phyloP scores from a whole-genome alignment of 2,329 filamentous ascomycete genomes.

The Fusarium nelsonii region DNA sequence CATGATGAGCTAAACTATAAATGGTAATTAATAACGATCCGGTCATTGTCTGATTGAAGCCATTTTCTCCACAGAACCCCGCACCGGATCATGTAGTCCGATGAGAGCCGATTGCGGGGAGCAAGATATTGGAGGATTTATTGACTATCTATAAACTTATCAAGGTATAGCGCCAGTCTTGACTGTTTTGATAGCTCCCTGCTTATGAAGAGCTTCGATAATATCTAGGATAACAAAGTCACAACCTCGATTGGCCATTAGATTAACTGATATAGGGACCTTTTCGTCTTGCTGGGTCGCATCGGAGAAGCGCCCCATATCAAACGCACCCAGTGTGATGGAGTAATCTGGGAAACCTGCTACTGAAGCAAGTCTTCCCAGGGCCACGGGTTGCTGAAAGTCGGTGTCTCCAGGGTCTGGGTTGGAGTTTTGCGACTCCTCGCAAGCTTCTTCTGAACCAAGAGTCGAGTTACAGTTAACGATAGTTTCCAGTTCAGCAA shows the following conservation, averaged over 20 bases:
- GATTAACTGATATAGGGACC: neutral
- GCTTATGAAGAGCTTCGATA: constrained; percentile 1
- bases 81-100: neutral
- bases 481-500: neutral
- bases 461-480: constrained; percentile 22
- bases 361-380: constrained; percentile 13
- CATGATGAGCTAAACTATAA: neutral
- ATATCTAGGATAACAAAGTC: constrained; percentile 31
- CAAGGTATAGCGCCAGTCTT: neutral
- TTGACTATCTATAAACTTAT: neutral
- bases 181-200: rapidly evolving
- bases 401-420: rapidly evolving
- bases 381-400: neutral
- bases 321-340: constrained; percentile 23
- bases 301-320: constrained; percentile 3
- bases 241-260: constrained; percentile 18
- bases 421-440: neutral
- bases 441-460: constrained; percentile 11
- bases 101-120: neutral
- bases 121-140: neutral
- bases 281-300: constrained; percentile 9
- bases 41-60: neutral
- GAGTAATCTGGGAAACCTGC: constrained; percentile 27
- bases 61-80: neutral
- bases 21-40: neutral